Conservation (phyloP, 352 stramenopile species). For the Phytopythium montanum region DNA sequence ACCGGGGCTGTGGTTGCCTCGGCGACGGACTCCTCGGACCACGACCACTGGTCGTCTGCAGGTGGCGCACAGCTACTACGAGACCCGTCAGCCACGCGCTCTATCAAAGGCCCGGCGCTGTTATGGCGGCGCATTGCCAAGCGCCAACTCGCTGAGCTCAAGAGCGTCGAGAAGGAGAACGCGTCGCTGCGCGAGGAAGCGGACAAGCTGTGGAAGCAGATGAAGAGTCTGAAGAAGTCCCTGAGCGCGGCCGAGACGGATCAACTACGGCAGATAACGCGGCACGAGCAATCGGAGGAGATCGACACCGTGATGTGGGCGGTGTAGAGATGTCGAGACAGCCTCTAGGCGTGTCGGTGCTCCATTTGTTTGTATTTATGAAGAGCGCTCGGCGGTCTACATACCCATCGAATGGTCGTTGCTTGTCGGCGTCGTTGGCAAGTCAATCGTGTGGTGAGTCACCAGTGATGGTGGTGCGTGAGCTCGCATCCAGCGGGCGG, state of each 20-base stretch:
- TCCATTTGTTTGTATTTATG: too few species aligned
- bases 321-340: neutral
- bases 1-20: neutral
- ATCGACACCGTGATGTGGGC: neutral
- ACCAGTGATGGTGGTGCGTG: too few species aligned
- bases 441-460: too few species aligned
- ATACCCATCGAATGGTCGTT: too few species aligned
- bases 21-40: neutral
- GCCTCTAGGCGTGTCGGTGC: too few species aligned
- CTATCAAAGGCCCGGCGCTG: neutral
- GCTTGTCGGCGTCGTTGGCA: too few species aligned
- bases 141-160: constrained; percentile 15
- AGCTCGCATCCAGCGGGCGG: too few species aligned
- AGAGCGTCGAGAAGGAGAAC: constrained; percentile 35
- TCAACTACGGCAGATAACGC: neutral
- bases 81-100: neutral
- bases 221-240: constrained; percentile 22
- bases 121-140: constrained; percentile 12
- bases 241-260: neutral
- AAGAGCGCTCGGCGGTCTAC: too few species aligned
- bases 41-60: neutral
- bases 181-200: constrained; percentile 30
- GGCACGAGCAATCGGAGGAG: neutral
- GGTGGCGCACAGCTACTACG: neutral
- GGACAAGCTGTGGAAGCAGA: constrained; percentile 14